Evolutionary conservation across 2,329 filamentous ascomycete species (phyloP).

Genomic region (Cytospora chrysosperma): DNA sequence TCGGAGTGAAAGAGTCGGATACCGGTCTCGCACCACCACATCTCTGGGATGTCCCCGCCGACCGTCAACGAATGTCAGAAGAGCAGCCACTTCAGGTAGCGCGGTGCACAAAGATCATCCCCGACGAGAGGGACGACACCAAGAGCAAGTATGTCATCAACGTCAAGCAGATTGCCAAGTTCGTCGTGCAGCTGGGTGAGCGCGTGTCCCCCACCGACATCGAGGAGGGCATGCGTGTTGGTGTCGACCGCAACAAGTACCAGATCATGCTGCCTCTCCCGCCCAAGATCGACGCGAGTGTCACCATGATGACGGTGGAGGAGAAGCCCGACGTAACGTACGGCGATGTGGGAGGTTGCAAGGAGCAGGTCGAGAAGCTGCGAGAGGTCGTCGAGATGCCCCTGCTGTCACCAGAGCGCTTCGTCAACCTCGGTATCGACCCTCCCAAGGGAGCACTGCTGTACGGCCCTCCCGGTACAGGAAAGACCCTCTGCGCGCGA

Average conservation of each 20-base stretch:
- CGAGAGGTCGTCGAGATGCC: conserved; percentile 99
- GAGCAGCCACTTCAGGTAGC: conserved; percentile 97
- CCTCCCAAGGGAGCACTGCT: conserved; percentile 95
- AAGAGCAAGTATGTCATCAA: conserved; percentile 99
- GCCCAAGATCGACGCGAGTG: conserved; percentile 97
- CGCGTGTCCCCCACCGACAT: conserved; percentile 98
- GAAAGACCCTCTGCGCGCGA: conserved; percentile 96
- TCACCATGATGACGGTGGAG: conserved; percentile 99
- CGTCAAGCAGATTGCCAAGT: conserved; percentile 99
- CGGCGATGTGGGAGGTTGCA: conserved; percentile 97
- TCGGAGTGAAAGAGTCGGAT: conserved; percentile 94
- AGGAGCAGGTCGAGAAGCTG: conserved; percentile 99
- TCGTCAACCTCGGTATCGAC: conserved; percentile 98
- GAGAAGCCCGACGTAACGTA: conserved; percentile 99
- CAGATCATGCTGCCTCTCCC: conserved; percentile 95
- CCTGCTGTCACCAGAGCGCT: conserved; percentile 90
- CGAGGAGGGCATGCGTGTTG: conserved; percentile 98
- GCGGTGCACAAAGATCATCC: conserved; percentile 98
- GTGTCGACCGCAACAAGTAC: conserved; percentile 98
- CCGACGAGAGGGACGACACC: conserved; percentile 90
- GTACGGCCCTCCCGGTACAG: conserved; percentile 96
- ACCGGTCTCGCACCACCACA: conserved; percentile 97
- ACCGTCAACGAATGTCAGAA: conserved; percentile 97
- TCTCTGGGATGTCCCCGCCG: conserved; percentile 97
- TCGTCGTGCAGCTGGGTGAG: conserved; percentile 96